Percentiles rank a stretch among this genome's conserved stretches.
These are phyloP conservation scores for Solanum chacoense DNA, from an alignment of 305 asterid genomes.

Conservation along the genomic window DNA sequence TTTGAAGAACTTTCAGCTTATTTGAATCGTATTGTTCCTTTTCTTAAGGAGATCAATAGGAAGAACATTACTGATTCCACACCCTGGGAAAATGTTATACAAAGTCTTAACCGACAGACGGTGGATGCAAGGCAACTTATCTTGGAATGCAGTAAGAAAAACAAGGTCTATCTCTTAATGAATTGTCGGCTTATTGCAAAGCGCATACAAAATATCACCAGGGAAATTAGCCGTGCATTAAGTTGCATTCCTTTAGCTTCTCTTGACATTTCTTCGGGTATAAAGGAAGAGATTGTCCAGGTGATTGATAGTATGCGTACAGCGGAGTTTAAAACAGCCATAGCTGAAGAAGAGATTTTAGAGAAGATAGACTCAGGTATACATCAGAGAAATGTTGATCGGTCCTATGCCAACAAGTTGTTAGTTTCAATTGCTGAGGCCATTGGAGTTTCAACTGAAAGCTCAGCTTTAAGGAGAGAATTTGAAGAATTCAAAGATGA, in stretches of 20 bases:
- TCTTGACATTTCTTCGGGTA: constrained; percentile 25
- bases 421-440: constrained; percentile 49
- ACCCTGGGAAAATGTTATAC: constrained; percentile 20
- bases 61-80: constrained; percentile 20
- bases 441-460: constrained; percentile 45
- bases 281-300: constrained; percentile 29
- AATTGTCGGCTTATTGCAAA: constrained; percentile 37
- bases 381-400: constrained; percentile 46
- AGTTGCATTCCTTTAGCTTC: constrained; percentile 36
- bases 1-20: constrained; percentile 37
- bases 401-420: constrained; percentile 43
- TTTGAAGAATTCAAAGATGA: constrained; percentile 44
- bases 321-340: constrained; percentile 40
- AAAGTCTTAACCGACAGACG: constrained; percentile 26
- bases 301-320: constrained; percentile 30
- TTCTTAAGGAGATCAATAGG: constrained; percentile 30
- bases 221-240: constrained; percentile 40
- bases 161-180: constrained; percentile 47
- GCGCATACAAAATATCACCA: constrained; percentile 31
- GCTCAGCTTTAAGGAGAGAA: constrained; percentile 35
- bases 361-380: constrained; percentile 48
- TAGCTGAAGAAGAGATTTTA: constrained; percentile 41
- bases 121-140: constrained; percentile 32
- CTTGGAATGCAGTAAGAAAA: constrained; percentile 33
- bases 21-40: constrained; percentile 32